Percentiles rank a stretch among this genome's conserved stretches.
These are phyloP conservation scores for Pyrenula massariospora DNA, from an alignment of 495 filamentous ascomycete genomes.

Conservation along the genomic window DNA sequence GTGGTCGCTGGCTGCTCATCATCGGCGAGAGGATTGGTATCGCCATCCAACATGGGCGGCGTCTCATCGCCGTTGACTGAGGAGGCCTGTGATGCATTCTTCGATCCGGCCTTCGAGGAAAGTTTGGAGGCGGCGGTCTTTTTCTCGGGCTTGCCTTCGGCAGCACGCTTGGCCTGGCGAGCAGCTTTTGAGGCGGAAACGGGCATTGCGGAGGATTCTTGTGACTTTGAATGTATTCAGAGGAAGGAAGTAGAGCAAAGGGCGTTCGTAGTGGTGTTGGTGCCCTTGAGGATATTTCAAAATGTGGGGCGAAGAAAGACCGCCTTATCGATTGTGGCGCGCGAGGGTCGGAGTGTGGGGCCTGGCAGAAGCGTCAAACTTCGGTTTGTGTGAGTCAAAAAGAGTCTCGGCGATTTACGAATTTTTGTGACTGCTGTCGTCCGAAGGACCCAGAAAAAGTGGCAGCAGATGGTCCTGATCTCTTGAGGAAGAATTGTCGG, in stretches of 20 bases:
- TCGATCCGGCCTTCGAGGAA: slow-evolving; percentile 51
- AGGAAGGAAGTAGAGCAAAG: neutral
- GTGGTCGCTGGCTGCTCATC: slow-evolving; percentile 59
- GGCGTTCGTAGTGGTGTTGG: neutral
- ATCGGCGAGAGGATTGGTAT: slow-evolving; percentile 42
- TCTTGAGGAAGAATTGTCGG: no score
- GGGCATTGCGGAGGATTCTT: slow-evolving; percentile 31
- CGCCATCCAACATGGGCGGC: slow-evolving; percentile 41
- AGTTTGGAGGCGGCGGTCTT: slow-evolving; percentile 60
- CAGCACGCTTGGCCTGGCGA: slow-evolving; percentile 88
- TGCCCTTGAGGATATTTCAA: neutral
- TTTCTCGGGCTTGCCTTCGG: slow-evolving; percentile 58
- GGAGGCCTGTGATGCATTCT: slow-evolving; percentile 50
- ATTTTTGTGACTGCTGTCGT: no score
- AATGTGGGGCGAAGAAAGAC: no score
- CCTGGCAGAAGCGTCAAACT: no score
- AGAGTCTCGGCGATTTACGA: no score
- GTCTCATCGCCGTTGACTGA: slow-evolving; percentile 62
- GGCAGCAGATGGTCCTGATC: no score
- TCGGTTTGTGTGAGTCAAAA: no score
- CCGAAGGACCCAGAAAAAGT: no score
- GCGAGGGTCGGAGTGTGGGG: no score
- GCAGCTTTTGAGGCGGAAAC: slow-evolving; percentile 97
- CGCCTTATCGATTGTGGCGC: neutral
- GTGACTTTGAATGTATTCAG: slow-evolving; percentile 11